Evolutionary conservation across 2,329 filamentous ascomycete species (phyloP).

Genomic region (Paraconiothyrium sp.): DNA sequence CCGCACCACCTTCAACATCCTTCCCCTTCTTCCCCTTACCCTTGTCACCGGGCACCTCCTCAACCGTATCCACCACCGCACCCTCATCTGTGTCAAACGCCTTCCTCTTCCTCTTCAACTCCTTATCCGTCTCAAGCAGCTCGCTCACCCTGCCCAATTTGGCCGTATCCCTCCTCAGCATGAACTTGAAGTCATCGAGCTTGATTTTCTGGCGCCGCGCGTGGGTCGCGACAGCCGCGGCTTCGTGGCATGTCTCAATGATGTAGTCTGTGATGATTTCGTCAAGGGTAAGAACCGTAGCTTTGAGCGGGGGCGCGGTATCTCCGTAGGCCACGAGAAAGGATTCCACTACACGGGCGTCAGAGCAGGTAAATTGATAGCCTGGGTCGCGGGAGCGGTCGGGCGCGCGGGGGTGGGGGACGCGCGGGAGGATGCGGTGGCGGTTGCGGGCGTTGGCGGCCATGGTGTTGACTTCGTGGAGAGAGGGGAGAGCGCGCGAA

Average conservation of each 20-base stretch:
- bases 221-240: conserved; percentile 84
- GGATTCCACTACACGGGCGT: conserved; percentile 66
- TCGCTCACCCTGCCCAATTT: conserved; percentile 92
- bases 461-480: conserved; percentile 6
- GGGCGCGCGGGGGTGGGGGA: conserved; percentile 8
- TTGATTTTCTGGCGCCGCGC: conserved; percentile 95
- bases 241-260: conserved; percentile 90
- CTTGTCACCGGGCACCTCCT: conserved; percentile 31
- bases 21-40: conserved; percentile 16
- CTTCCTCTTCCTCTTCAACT: conserved; percentile 84
- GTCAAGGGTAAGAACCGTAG: conserved; percentile 87
- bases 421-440: conserved; percentile 23
- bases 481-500: neutral
- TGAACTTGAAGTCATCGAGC: conserved; percentile 97
- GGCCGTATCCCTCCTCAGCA: conserved; percentile 81
- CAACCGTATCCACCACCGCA: conserved; percentile 59
- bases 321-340: conserved; percentile 86
- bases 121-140: conserved; percentile 85
- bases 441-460: conserved; percentile 2
- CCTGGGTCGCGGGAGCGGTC: conserved; percentile 4
- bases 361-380: conserved; percentile 14
- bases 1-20: conserved; percentile 21
- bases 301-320: conserved; percentile 76
- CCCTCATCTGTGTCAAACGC: conserved; percentile 75
- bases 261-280: conserved; percentile 95